Evolutionary conservation across 768 basidiomycete species (phyloP), one percentile per base, ranked within the genome.

Genomic region (Lepiota brunneoincarnata): DNA sequence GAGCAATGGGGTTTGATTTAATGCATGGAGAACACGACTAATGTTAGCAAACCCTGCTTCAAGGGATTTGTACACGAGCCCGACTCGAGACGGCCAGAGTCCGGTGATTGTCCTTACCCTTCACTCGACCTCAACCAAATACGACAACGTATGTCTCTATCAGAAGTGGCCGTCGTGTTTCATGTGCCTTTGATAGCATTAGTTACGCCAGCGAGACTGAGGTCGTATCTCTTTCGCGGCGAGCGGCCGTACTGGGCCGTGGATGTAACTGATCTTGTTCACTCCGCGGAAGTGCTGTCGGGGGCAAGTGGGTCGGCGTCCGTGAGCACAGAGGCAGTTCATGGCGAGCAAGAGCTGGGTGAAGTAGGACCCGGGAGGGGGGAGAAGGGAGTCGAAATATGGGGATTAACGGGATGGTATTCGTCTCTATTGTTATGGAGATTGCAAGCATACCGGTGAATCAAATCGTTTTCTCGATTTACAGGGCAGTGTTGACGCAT

Each of bases 331-430:
- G 61, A 46, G 69, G 15, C 23, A 11, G 41, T 42, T 12, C 42
- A 51, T 6, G 38, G 50, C 9, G 44, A 28, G 63, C 47, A 64
- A 62, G 59, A 57, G 34, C 64, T 69, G 36, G 64, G 67, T 49
- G 73, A 75, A 46, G 73, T 78, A 56, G 68, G 75, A 36, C 74
- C 75, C 11, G 64, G 67, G 17, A 76, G 73, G 23, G 67, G 64
- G 37, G 68, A 72, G 43, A 79, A 75, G 11, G 71, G 72, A 55
- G 67, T 90, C 11, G 87, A 91, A 62, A 80, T 90, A 17, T 92
- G 90, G 88, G 89, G 90, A 0, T 68, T 91, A 62, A 91, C 90
- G 18, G 90, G 89, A 28, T 91, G 89, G 88, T 91, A 90, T 70
- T 72, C 89, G 46, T 78, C 76, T 40, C 61, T 80, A 43, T 67